Evolutionary conservation across 148 eudicot genomes (phyloP).

Genomic region (Hydrangea macrophylla): DNA sequence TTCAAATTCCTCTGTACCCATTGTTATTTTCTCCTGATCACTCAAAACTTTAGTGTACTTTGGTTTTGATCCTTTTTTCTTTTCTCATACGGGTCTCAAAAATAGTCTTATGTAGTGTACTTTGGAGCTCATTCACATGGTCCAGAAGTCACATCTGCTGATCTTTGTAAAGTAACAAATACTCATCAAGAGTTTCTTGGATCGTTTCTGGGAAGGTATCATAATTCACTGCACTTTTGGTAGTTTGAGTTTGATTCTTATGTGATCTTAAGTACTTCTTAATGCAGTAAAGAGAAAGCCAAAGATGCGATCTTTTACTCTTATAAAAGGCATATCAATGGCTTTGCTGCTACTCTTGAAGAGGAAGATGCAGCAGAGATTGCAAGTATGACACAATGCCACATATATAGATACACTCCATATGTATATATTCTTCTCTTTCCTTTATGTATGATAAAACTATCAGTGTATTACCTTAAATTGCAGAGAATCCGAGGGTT

Average conservation of each 20-base stretch:
- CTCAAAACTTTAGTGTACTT: background rate
- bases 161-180: conserved; percentile 26
- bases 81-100: background rate
- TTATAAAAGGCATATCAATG: conserved; percentile 51
- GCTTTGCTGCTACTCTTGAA: conserved; percentile 59
- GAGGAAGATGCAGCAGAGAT: conserved; percentile 51
- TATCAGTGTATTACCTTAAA: background rate
- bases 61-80: background rate
- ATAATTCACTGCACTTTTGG: background rate
- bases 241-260: background rate
- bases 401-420: background rate
- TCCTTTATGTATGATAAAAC: background rate
- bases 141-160: conserved; percentile 22
- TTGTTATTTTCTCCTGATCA: background rate
- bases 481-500: conserved; percentile 51
- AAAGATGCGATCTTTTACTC: conserved; percentile 56
- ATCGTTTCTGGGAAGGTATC: conserved; percentile 56
- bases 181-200: conserved; percentile 53
- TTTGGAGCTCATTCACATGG: conserved; percentile 64
- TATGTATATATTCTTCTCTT: background rate
- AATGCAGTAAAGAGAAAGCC: conserved; percentile 45
- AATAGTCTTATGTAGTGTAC: conserved; percentile 61
- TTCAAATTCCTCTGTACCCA: no score
- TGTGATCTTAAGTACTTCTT: background rate
- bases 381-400: conserved; percentile 37